A percentile compares a stretch with the other conserved stretches of the same genome.
These are phyloP conservation scores for Micromonas commoda DNA, from an alignment of 139 green algal species.

Conservation along the genomic window DNA sequence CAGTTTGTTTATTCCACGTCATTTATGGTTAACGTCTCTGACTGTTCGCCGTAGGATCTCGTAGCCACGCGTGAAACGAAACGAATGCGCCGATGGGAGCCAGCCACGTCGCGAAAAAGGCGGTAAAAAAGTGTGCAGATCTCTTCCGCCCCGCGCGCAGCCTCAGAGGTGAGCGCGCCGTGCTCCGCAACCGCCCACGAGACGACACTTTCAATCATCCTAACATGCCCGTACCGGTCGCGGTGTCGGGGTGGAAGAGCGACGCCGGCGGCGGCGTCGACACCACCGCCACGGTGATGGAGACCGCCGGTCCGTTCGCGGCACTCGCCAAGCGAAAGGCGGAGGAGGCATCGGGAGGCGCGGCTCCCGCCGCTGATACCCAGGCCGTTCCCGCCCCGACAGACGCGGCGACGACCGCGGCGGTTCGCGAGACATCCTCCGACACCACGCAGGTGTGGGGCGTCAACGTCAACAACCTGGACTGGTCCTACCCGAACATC, in stretches of 20 bases:
- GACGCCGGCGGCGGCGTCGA: neutral
- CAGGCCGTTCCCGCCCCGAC: neutral
- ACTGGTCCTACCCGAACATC: conserved; percentile 45
- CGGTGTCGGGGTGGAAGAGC: neutral
- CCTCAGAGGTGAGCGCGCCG: no score
- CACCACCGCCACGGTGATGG: neutral
- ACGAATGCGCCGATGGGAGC: no score
- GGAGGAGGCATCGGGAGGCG: neutral
- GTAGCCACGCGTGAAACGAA: no score
- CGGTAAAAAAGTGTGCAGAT: no score
- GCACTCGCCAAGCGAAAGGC: neutral
- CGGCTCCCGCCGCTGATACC: no score
- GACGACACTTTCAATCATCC: no score
- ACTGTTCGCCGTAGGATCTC: no score
- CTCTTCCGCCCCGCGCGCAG: no score
- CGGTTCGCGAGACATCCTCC: neutral
- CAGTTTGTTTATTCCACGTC: no score
- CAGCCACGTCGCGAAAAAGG: no score
- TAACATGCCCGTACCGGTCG: neutral
- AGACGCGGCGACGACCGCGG: neutral
- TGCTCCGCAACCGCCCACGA: no score
- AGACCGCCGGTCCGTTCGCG: neutral
- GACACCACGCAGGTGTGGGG: neutral
- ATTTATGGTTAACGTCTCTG: no score
- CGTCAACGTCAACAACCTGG: conserved; percentile 39